Evolutionary conservation across 1,284 basidiomycete genomes (phyloP).

Genomic region (Stereum hirsutum): DNA sequence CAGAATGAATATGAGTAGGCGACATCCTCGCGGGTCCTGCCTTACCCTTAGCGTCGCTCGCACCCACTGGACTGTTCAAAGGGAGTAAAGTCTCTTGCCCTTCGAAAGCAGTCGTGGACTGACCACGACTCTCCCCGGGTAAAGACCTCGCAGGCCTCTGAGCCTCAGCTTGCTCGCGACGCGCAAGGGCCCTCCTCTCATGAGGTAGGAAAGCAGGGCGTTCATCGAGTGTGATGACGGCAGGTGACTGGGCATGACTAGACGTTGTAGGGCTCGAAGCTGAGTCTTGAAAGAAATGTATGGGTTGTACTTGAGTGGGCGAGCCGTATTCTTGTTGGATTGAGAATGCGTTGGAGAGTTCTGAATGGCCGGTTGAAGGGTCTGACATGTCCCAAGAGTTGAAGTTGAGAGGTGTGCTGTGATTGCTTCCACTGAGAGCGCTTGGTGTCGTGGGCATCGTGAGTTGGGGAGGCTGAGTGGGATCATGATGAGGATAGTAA

Average conservation of each 20-base stretch:
- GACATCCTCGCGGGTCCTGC: constrained; percentile 14
- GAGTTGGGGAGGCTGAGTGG: neutral
- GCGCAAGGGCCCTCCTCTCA: too few relatives aligned
- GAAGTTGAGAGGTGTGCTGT: constrained; percentile 1
- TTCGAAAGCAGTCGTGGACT: neutral
- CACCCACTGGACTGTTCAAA: neutral
- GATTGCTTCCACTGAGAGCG: neutral
- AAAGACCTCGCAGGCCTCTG: too few relatives aligned
- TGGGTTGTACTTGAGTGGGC: neutral
- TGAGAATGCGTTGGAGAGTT: too few relatives aligned
- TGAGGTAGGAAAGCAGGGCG: neutral
- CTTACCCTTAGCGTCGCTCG: neutral
- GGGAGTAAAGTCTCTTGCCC: neutral
- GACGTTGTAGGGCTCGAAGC: neutral
- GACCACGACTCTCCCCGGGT: too few relatives aligned
- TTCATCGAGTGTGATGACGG: constrained; percentile 1
- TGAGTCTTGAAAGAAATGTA: neutral
- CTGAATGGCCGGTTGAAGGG: too few relatives aligned
- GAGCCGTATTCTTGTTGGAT: neutral
- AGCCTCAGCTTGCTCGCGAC: too few relatives aligned
- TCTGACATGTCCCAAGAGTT: neutral
- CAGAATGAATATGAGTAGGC: constrained; percentile 15
- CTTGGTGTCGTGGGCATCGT: neutral
- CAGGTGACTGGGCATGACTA: neutral
- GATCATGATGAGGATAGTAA: neutral